phyloP scores from a whole-genome alignment of 1,139 yeast species.

The Pichia sp. region DNA sequence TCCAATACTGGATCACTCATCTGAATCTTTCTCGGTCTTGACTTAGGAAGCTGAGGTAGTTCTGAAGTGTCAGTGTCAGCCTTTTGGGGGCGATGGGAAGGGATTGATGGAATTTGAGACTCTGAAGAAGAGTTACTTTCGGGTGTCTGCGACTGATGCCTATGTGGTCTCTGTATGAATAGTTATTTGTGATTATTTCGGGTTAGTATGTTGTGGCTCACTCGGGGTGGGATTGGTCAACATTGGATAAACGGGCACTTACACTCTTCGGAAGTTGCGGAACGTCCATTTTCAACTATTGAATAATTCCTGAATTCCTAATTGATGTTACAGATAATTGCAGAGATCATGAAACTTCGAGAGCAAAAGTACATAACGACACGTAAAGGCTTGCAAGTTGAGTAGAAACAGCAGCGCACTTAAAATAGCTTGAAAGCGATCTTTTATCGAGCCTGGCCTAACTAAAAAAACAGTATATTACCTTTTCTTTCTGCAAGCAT shows the following conservation, averaged over 20 bases:
- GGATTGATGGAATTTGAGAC: background rate
- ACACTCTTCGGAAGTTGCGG: constrained; percentile 20
- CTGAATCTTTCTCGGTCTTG: constrained; percentile 9
- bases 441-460: background rate
- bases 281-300: constrained; percentile 16
- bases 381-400: background rate
- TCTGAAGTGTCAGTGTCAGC: constrained; percentile 45
- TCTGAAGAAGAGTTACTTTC: background rate
- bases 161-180: constrained; percentile 13
- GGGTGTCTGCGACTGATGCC: background rate
- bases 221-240: background rate
- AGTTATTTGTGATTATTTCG: constrained; percentile 1
- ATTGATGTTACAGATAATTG: background rate
- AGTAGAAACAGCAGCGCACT: background rate
- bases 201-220: background rate
- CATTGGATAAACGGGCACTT: constrained; percentile 3
- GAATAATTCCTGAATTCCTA: background rate
- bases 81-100: background rate
- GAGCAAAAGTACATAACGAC: background rate
- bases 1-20: background rate
- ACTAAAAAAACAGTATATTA: background rate
- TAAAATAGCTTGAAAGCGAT: background rate
- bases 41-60: constrained; percentile 66
- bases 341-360: background rate
- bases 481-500: no score